These are phyloP conservation scores for Schizonepeta tenuifolia DNA, from an alignment of 257 asterid species.

Conservation along the genomic window DNA sequence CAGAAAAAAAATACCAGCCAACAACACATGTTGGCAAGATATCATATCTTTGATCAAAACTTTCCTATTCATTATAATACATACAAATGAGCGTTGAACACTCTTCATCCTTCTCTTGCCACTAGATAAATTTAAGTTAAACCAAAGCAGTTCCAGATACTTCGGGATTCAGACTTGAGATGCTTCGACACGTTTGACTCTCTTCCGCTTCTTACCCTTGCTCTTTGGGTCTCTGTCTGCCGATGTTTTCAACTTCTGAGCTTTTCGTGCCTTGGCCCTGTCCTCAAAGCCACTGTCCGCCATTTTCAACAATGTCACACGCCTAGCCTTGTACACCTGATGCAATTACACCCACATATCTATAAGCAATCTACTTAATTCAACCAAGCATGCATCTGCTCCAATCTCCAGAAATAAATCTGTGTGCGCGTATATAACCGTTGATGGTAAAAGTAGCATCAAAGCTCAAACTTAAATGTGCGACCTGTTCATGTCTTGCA, in stretches of 20 bases:
- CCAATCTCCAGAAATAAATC: not conserved
- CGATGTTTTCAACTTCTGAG: conserved; percentile 60
- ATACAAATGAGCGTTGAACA: not conserved
- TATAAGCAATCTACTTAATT: not conserved
- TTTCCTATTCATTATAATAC: conserved; percentile 29
- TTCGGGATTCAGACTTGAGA: conserved; percentile 16
- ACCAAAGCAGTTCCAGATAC: not conserved
- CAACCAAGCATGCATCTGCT: not conserved
- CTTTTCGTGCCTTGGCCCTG: conserved; percentile 65
- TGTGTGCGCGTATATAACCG: no score
- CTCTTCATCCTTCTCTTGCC: not conserved
- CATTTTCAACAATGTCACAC: conserved; percentile 85
- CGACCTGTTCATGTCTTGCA: no score
- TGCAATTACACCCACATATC: not conserved
- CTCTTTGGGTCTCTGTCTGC: conserved; percentile 31
- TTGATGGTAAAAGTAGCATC: no score
- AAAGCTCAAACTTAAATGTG: no score
- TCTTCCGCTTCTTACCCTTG: conserved; percentile 34
- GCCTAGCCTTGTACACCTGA: conserved; percentile 92
- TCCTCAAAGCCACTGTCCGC: conserved; percentile 92
- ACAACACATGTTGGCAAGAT: no score
- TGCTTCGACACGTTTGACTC: conserved; percentile 1
- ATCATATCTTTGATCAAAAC: conserved; percentile 27
- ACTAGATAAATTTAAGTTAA: not conserved
- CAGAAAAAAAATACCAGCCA: no score